Evolutionary conservation across 164 flowering plant genomes (phyloP).

Genomic region (Vitis labrusca): DNA sequence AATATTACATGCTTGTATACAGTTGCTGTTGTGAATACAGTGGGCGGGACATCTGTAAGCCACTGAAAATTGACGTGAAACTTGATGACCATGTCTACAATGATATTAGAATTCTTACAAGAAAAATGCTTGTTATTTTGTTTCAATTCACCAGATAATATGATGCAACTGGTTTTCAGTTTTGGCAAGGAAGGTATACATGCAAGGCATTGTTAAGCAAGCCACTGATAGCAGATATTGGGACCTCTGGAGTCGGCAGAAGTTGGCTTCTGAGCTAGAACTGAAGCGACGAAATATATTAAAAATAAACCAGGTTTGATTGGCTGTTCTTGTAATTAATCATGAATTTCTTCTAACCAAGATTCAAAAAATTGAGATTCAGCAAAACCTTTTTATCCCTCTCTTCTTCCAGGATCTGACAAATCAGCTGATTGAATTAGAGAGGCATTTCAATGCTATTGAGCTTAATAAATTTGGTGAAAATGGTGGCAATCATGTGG

Average conservation of each 20-base stretch:
- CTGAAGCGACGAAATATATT: conserved; percentile 53
- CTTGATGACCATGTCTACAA: background rate
- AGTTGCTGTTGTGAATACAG: no score
- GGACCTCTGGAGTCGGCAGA: conserved; percentile 85
- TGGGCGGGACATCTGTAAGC: no score
- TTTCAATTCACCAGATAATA: background rate
- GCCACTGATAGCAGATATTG: conserved; percentile 72
- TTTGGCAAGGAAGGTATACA: conserved; percentile 64
- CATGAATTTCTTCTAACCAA: background rate
- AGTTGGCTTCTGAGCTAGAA: conserved; percentile 83
- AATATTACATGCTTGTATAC: no score
- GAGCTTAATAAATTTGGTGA: conserved; percentile 81
- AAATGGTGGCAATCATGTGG: conserved; percentile 24
- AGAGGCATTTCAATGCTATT: conserved; percentile 83
- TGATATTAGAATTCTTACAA: no score
- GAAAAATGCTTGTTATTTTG: background rate
- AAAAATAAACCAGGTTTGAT: conserved; percentile 59
- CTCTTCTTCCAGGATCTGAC: conserved; percentile 58
- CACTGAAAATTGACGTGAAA: background rate
- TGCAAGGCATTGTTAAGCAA: conserved; percentile 83
- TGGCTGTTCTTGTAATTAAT: background rate
- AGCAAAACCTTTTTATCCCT: background rate
- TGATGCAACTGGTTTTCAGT: conserved; percentile 37
- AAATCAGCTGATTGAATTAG: conserved; percentile 70
- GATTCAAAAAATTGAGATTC: background rate